Evolutionary conservation across 352 stramenopile species (phyloP).

Genomic region (Phytopythium ostracodes): DNA sequence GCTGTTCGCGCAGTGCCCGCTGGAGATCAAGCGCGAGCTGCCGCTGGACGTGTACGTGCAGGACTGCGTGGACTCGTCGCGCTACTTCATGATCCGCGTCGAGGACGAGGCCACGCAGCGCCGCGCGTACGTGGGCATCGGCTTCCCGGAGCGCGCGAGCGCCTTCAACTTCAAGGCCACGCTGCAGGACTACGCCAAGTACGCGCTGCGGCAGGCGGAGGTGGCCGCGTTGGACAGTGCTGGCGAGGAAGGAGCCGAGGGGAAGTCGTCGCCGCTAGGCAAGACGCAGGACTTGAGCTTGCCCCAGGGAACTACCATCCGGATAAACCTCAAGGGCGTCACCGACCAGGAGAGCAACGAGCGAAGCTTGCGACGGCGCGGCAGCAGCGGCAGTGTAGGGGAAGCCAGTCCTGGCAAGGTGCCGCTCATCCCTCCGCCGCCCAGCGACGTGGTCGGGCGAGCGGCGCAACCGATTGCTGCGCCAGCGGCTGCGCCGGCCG

Average conservation of each 20-base stretch:
- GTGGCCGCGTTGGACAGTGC: conserved; percentile 11
- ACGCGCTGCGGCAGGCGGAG: conserved; percentile 39
- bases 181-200: conserved; percentile 84
- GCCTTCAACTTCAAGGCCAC: conserved; percentile 87
- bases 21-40: conserved; percentile 62
- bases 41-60: conserved; percentile 74
- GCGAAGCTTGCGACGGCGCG: conserved; percentile 18
- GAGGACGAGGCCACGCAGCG: conserved; percentile 72
- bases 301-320: conserved; percentile 64
- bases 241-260: conserved; percentile 2
- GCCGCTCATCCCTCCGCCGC: conserved; percentile 54
- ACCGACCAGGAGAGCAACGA: conserved; percentile 20
- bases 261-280: conserved; percentile 15
- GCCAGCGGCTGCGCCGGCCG: conserved; percentile 12
- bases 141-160: conserved; percentile 67
- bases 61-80: conserved; percentile 84
- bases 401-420: conserved; percentile 35
- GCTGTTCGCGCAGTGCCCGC: conserved; percentile 77
- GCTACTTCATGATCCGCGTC: conserved; percentile 86
- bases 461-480: conserved; percentile 19
- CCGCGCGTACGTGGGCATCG: conserved; percentile 73
- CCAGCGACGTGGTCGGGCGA: conserved; percentile 23
- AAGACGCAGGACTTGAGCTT: conserved; percentile 57
- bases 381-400: conserved; percentile 21
- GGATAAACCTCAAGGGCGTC: conserved; percentile 70